A percentile compares a stretch with the other conserved stretches of the same genome.
Conservation (phyloP, 768 basidiomycete genomes). For the Phylloporus sp. region DNA sequence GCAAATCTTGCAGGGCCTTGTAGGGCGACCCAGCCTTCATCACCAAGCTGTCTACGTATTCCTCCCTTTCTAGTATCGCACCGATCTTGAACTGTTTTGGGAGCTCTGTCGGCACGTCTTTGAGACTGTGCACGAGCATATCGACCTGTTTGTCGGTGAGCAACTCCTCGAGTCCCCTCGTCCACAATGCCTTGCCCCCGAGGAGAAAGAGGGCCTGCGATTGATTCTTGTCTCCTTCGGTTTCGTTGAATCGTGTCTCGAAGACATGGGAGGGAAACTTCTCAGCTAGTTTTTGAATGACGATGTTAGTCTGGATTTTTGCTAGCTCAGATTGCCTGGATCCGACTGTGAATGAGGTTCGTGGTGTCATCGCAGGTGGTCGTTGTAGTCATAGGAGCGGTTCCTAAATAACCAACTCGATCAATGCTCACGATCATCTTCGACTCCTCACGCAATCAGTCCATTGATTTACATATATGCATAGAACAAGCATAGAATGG, state of each 20-base stretch:
- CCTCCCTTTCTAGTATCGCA: conserved; percentile 82
- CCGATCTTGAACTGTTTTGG: conserved; percentile 83
- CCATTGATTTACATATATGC: not conserved
- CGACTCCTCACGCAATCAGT: too few relatives aligned
- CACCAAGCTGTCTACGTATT: conserved; percentile 85
- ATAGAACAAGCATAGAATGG: not conserved
- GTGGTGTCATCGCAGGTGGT: conserved; percentile 12
- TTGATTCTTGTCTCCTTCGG: conserved; percentile 86
- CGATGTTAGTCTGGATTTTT: conserved; percentile 83
- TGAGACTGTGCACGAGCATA: conserved; percentile 88
- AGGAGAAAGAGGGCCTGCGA: conserved; percentile 83
- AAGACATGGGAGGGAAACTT: conserved; percentile 51
- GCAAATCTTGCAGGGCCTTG: conserved; percentile 76
- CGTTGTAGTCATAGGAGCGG: not conserved
- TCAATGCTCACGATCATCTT: not conserved
- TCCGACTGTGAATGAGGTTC: conserved; percentile 66
- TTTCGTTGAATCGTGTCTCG: conserved; percentile 61
- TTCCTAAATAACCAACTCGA: not conserved
- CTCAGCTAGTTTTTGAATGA: conserved; percentile 58
- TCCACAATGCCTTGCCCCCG: conserved; percentile 94
- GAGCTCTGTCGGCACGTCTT: conserved; percentile 89
- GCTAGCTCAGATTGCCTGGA: conserved; percentile 88
- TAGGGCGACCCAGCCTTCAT: conserved; percentile 71
- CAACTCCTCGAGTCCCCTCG: conserved; percentile 90
- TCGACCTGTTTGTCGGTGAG: conserved; percentile 72